These are phyloP conservation scores for Tulasnella sp. DNA, from an alignment of 768 basidiomycete genomes.

Conservation along the genomic window DNA sequence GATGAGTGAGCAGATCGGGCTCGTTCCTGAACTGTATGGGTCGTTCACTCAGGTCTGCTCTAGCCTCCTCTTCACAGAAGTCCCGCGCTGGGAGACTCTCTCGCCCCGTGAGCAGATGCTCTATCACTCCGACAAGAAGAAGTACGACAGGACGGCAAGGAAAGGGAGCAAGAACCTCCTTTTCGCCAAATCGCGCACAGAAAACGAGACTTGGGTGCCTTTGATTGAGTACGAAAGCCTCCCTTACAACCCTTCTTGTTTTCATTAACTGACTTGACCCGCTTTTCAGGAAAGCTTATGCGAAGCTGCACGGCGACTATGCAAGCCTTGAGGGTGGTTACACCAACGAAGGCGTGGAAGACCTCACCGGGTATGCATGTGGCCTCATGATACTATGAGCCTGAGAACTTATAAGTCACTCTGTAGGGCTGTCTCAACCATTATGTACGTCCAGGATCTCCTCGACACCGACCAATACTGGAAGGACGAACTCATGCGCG, in stretches of 20 bases:
- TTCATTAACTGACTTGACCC: conserved; percentile 24
- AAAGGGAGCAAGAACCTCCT: conserved; percentile 38
- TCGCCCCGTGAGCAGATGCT: conserved; percentile 31
- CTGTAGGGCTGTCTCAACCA: conserved; percentile 6
- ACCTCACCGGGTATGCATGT: conserved; percentile 43
- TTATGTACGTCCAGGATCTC: conserved; percentile 33
- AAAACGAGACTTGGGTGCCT: conserved; percentile 44
- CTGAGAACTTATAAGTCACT: background rate
- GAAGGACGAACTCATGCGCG: conserved; percentile 41
- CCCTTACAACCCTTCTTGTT: background rate
- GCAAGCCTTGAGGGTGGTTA: conserved; percentile 34
- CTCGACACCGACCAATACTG: conserved; percentile 43
- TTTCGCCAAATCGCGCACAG: conserved; percentile 37
- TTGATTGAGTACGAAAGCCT: background rate
- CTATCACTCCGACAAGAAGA: conserved; percentile 41
- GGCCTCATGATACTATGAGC: background rate
- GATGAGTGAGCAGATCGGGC: conserved; percentile 39
- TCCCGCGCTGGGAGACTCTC: conserved; percentile 45
- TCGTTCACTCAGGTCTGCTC: background rate
- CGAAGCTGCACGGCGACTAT: conserved; percentile 42
- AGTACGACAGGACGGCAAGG: conserved; percentile 36
- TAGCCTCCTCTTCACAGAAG: conserved; percentile 39
- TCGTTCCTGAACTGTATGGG: background rate
- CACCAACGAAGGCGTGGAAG: conserved; percentile 43
- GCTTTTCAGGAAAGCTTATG: conserved; percentile 49